Evolutionary conservation across 2,329 filamentous ascomycete genomes (phyloP), one percentile per base, ranked within the genome.

Genomic region (Gnomoniopsis smithogilvyi): DNA sequence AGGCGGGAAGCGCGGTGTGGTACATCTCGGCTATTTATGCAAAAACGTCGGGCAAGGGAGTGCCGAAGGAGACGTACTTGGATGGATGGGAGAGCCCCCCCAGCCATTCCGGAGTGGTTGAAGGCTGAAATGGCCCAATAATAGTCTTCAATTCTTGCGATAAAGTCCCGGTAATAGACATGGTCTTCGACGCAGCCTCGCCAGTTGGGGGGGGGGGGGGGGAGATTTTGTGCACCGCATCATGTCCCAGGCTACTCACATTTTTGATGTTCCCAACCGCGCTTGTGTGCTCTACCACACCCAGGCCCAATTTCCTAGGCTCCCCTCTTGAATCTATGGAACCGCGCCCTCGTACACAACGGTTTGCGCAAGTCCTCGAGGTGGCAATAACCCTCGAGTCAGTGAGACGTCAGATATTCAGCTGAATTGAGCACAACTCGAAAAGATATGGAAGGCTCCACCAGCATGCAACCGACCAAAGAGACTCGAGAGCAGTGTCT

Each of bases 1-100:
- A 75, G 55, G 76, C 78, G 48, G 87, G 83, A 0, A 76, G 83
- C 65, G 80, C 77, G 30, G 78, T 76, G 41, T 91, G 87, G 87
- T 89, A 90, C 68, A 79, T 89, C 3, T 86, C 85, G 12, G 89
- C 81, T 3, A 83, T 93, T 33, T 92, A 88, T 74, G 89, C 87
- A 19, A 80, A 89, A 71, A 88, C 89, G 0, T 76, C 77, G 7
- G 80, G 78, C 11, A 74, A 78, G 21, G 78, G 80, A 22, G 78
- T 84, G 1, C 76, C 78, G 64, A 78, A 73, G 65, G 72, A 75
- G 60, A 77, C 70, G 56, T 89, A 85, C 75, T 75, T 85, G 53
- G 74, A 80, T 63, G 82, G 58, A 12, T 91, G 88, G 88, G 78
- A 82, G 48, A 76, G 74, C 62, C 77, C 77, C n/a, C 59, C 87